Conservation (phyloP, 2,329 filamentous ascomycete species). For the Ophiostoma triangulosporum region DNA sequence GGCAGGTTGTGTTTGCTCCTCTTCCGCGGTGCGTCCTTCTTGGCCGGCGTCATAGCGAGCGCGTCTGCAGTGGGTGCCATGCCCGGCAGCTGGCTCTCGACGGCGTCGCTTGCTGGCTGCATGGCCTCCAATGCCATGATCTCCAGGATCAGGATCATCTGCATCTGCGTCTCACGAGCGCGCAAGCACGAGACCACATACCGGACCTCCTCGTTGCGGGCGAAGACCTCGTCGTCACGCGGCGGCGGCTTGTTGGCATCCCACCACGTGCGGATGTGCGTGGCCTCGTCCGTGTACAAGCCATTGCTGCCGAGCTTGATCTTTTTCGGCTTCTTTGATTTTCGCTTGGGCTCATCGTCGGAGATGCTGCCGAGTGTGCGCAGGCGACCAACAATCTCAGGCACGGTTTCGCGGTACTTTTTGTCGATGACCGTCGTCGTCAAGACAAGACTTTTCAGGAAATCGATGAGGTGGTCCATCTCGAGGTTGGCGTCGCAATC, state of each 20-base stretch:
- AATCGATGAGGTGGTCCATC: slow-evolving; percentile 50
- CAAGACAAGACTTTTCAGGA: slow-evolving; percentile 55
- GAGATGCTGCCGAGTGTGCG: slow-evolving; percentile 42
- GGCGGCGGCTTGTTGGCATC: slow-evolving; percentile 36
- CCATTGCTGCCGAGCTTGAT: slow-evolving; percentile 55
- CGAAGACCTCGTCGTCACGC: slow-evolving; percentile 32
- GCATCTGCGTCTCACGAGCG: slow-evolving; percentile 64
- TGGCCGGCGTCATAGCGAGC: slow-evolving; percentile 3
- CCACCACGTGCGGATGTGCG: slow-evolving; percentile 60
- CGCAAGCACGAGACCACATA: slow-evolving; percentile 52
- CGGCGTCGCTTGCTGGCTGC: slow-evolving; percentile 25
- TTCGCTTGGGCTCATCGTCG: slow-evolving; percentile 26
- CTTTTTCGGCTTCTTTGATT: slow-evolving; percentile 45
- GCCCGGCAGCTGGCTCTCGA: slow-evolving; percentile 34
- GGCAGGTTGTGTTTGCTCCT: slow-evolving; percentile 49
- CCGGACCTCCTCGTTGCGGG: slow-evolving; percentile 40
- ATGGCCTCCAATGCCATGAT: slow-evolving; percentile 53
- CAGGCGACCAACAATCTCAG: slow-evolving; percentile 44
- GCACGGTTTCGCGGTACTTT: slow-evolving; percentile 62
- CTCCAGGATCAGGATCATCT: slow-evolving; percentile 68
- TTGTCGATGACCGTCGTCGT: slow-evolving; percentile 58
- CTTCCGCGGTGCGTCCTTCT: slow-evolving; percentile 35
- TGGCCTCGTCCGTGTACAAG: slow-evolving; percentile 53
- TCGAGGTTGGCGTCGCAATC: slow-evolving; percentile 46
- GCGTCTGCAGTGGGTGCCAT: slow-evolving; percentile 21